Percentiles rank a stretch among this genome's conserved stretches.
Conservation (phyloP, 352 stramenopile genomes). For the Globisporangium polare region DNA sequence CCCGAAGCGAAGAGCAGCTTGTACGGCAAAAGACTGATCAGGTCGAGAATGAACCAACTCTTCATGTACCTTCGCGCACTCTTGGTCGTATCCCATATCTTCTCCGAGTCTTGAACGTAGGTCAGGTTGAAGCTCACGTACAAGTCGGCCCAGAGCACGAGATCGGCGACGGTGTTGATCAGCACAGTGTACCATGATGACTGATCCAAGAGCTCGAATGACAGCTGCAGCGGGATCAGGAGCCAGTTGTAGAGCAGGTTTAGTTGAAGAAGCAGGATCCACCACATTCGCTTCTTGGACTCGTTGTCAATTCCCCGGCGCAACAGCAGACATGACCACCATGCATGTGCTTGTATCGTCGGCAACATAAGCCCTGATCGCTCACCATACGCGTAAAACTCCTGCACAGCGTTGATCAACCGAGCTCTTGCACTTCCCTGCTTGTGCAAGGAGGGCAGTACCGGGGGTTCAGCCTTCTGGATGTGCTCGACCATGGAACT, state of each 20-base stretch:
- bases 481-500: conserved; percentile 2
- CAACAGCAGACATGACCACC: conserved; percentile 35
- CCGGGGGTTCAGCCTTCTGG: not conserved
- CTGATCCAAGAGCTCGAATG: conserved; percentile 30
- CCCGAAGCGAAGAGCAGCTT: conserved; percentile 20
- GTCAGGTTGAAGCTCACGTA: conserved; percentile 59
- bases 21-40: conserved; percentile 44
- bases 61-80: conserved; percentile 32
- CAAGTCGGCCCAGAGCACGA: conserved; percentile 40
- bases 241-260: conserved; percentile 59
- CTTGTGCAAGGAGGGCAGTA: not conserved
- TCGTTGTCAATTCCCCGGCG: conserved; percentile 38
- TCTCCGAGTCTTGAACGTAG: conserved; percentile 49
- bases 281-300: conserved; percentile 37
- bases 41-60: conserved; percentile 31
- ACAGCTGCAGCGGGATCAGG: conserved; percentile 37
- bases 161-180: conserved; percentile 36
- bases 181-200: conserved; percentile 26
- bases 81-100: conserved; percentile 41
- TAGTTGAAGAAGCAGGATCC: conserved; percentile 38
- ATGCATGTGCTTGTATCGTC: conserved; percentile 9
- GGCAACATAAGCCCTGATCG: not conserved
- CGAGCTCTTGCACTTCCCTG: not conserved
- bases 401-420: conserved; percentile 9
- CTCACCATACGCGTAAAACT: conserved; percentile 24